Evolutionary conservation across 208 protist genomes (phyloP), one percentile per base, ranked within the genome.

Genomic region (Herpetomonas muscarum): DNA sequence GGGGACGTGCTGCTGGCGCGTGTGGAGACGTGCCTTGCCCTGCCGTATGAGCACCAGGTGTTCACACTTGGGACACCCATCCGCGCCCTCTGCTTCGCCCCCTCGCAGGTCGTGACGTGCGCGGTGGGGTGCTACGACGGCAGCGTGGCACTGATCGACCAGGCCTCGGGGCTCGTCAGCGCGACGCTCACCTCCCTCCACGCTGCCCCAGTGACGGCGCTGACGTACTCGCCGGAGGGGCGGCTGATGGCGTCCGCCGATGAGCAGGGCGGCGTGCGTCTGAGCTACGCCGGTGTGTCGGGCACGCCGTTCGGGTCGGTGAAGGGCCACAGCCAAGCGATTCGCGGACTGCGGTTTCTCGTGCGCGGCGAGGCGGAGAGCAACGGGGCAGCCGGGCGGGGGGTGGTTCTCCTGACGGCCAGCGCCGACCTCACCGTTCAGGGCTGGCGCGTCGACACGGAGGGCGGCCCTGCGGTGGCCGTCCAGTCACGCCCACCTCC

Each of bases 81-180:
- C 32, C 81, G 87, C 4, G 65, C 55, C 22, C 28, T 94, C 28
- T 44, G 51, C 37, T 93, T 93, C 44, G 61, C 67, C 3, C 78
- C 70, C 26, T 85, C 79, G 10, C 62, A 91, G 55, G 76, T 87
- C 17, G 63, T 90, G 13, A 94, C 83, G 12, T 88, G 88, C 66
- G 83, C 86, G 9, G 77, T 81, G 1, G 90, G 76, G 24, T 69
- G 71, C 44, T 79, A 74, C 60, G 67, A 77, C 55, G 87, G 90
- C 19, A 32, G 60, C 12, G 59, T 96, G 24, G 47, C 57, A 12
- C 61, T 92, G 1, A 68, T 89, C 29, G 90, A 96, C 46, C 59
- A 76, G 42, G 87, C 79, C 37, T 71, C 82, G 1, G 58, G 69
- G 0, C 24, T 55, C 24, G 61, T 74, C 10, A 80, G 74, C 51